Evolutionary conservation across 2,329 filamentous ascomycete species (phyloP).

Genomic region (Neonectria sp.): DNA sequence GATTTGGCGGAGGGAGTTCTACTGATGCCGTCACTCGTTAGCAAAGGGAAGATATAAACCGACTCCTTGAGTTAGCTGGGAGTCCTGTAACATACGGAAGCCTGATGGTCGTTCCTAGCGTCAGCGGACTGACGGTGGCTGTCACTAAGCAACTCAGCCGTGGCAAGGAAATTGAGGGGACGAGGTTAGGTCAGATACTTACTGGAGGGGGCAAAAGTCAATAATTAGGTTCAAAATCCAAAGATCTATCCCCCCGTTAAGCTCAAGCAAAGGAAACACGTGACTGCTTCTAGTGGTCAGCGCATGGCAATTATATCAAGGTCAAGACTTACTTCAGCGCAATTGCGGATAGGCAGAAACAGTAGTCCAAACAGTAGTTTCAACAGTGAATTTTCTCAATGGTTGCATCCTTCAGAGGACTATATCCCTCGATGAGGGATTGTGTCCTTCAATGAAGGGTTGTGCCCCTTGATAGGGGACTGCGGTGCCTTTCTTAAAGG

Average conservation of each 20-base stretch:
- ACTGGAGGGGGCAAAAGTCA: background rate
- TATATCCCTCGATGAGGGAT: background rate
- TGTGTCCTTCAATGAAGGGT: background rate
- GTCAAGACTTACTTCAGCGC: background rate
- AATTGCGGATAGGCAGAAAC: too few species aligned
- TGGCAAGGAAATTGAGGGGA: background rate
- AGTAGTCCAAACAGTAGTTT: too few species aligned
- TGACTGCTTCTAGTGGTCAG: constrained; percentile 1
- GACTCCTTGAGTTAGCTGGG: background rate
- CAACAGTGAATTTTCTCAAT: constrained; percentile 9
- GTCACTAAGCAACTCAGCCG: background rate
- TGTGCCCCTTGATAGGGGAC: background rate
- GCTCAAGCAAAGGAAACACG: background rate
- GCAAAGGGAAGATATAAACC: background rate
- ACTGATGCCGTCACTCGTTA: background rate
- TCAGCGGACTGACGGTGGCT: background rate
- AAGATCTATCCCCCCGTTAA: too few species aligned
- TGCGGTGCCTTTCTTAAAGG: background rate
- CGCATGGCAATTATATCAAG: background rate
- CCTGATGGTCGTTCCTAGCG: background rate
- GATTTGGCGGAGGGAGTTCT: background rate
- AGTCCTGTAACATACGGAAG: background rate
- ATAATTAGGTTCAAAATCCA: background rate
- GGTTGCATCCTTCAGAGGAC: background rate
- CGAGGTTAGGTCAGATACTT: background rate